Conservation (phyloP, 352 stramenopile species). For the Peronospora belbahrii region DNA sequence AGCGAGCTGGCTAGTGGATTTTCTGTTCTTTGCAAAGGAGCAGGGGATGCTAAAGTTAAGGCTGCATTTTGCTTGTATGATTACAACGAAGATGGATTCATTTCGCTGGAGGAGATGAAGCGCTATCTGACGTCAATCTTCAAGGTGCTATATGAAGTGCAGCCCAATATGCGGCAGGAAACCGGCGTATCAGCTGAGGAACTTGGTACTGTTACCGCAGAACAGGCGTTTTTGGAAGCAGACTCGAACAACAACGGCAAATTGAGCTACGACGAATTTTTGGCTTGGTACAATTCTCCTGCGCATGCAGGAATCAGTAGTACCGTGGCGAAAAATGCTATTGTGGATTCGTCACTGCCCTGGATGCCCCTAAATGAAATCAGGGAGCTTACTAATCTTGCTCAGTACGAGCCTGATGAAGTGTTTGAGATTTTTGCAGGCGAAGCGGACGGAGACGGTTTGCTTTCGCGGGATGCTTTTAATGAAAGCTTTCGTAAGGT, state of each 20-base stretch:
- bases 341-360: slow-evolving; percentile 67
- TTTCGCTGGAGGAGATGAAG: slow-evolving; percentile 83
- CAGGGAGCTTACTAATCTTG: slow-evolving; percentile 75
- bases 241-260: slow-evolving; percentile 74
- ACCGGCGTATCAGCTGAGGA: slow-evolving; percentile 66
- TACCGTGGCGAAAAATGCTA: slow-evolving; percentile 54
- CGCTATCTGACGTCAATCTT: slow-evolving; percentile 84
- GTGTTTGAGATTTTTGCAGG: slow-evolving; percentile 84
- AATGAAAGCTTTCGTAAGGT: slow-evolving; percentile 70
- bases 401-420: slow-evolving; percentile 65
- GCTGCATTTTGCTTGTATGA: slow-evolving; percentile 82
- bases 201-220: slow-evolving; percentile 67
- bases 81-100: slow-evolving; percentile 80
- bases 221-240: slow-evolving; percentile 81
- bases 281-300: slow-evolving; percentile 77
- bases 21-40: slow-evolving; percentile 79
- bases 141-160: slow-evolving; percentile 80
- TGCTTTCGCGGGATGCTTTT: slow-evolving; percentile 69
- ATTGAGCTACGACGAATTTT: slow-evolving; percentile 83
- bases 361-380: slow-evolving; percentile 81
- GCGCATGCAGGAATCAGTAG: slow-evolving; percentile 64
- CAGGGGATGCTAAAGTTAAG: slow-evolving; percentile 73
- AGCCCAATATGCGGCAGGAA: slow-evolving; percentile 58
- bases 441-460: slow-evolving; percentile 62
- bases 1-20: slow-evolving; percentile 81